Percentiles rank a stretch among this genome's conserved stretches.
phyloP scores from a whole-genome alignment of 2,329 filamentous ascomycete species.

The Arachnomyces sp. region DNA sequence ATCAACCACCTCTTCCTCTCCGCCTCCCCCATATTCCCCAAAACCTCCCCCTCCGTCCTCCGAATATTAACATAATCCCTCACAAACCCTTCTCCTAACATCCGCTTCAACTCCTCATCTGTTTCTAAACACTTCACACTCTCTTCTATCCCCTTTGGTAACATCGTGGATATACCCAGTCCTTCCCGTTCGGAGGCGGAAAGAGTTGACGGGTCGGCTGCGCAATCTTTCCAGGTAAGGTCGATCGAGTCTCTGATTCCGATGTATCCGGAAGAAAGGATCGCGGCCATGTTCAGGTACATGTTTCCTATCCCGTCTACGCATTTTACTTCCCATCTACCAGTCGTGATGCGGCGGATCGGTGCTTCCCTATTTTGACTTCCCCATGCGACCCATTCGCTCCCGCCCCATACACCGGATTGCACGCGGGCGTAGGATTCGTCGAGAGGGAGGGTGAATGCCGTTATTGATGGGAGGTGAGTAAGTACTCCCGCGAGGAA shows the following conservation, averaged over 20 bases:
- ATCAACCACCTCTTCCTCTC: constrained; percentile 30
- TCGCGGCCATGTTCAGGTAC: constrained; percentile 59
- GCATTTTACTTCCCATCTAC: constrained; percentile 71
- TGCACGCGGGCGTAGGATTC: constrained; percentile 61
- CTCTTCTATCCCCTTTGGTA: no score
- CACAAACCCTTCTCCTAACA: constrained; percentile 24
- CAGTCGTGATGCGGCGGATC: constrained; percentile 57
- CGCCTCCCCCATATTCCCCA: constrained; percentile 25
- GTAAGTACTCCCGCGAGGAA: constrained; percentile 68
- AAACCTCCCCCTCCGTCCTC: constrained; percentile 24
- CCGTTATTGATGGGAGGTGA: constrained; percentile 59
- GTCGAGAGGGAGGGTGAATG: constrained; percentile 60
- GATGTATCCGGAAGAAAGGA: constrained; percentile 53
- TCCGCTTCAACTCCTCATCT: constrained; percentile 23
- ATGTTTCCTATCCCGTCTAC: constrained; percentile 75
- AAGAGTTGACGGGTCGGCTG: constrained; percentile 29
- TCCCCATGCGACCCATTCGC: constrained; percentile 72
- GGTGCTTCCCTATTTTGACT: constrained; percentile 73
- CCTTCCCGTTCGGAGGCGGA: constrained; percentile 19
- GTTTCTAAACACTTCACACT: constrained; percentile 22
- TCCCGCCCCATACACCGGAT: constrained; percentile 70
- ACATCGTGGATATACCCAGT: no score
- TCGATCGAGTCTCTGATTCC: constrained; percentile 39
- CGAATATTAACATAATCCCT: constrained; percentile 27
- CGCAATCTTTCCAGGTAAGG: constrained; percentile 27